Percentiles rank a stretch among this genome's conserved stretches.
These are phyloP conservation scores for Colletotrichum melonis DNA, from an alignment of 2,329 filamentous ascomycete species.

Conservation along the genomic window DNA sequence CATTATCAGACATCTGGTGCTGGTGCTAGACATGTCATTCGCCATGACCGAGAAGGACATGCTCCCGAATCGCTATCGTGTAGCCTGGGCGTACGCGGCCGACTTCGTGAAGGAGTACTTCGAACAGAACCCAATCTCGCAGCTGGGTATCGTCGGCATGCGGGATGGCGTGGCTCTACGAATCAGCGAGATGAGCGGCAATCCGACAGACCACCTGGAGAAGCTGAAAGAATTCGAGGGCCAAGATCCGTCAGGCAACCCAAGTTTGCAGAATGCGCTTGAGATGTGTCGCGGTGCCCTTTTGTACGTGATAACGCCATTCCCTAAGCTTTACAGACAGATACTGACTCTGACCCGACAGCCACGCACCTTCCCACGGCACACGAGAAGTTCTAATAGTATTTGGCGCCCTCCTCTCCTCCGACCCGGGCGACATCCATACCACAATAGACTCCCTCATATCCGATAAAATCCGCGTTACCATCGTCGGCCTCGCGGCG, in stretches of 20 bases:
- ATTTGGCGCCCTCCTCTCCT: conserved; percentile 89
- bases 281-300: conserved; percentile 94
- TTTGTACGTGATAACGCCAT: conserved; percentile 69
- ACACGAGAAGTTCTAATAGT: conserved; percentile 93
- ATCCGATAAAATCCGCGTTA: conserved; percentile 85
- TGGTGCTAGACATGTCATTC: conserved; percentile 91
- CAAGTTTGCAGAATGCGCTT: conserved; percentile 91
- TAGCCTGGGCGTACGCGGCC: conserved; percentile 84
- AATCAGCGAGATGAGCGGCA: conserved; percentile 90
- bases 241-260: conserved; percentile 77
- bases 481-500: conserved; percentile 89
- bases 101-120: conserved; percentile 96
- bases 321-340: background rate
- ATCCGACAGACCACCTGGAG: conserved; percentile 87
- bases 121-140: conserved; percentile 98
- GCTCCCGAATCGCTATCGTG: conserved; percentile 85
- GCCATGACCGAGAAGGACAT: conserved; percentile 97
- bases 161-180: conserved; percentile 88
- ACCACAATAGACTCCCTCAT: conserved; percentile 85
- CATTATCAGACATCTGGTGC: conserved; percentile 95
- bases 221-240: conserved; percentile 76
- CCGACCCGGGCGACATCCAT: conserved; percentile 95
- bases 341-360: conserved; percentile 45
- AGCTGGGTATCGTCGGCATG: conserved; percentile 93
- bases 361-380: conserved; percentile 91